Evolutionary conservation across 2,329 filamentous ascomycete species (phyloP), one percentile per base, ranked within the genome.

Genomic region (Fusarium agapanthi): DNA sequence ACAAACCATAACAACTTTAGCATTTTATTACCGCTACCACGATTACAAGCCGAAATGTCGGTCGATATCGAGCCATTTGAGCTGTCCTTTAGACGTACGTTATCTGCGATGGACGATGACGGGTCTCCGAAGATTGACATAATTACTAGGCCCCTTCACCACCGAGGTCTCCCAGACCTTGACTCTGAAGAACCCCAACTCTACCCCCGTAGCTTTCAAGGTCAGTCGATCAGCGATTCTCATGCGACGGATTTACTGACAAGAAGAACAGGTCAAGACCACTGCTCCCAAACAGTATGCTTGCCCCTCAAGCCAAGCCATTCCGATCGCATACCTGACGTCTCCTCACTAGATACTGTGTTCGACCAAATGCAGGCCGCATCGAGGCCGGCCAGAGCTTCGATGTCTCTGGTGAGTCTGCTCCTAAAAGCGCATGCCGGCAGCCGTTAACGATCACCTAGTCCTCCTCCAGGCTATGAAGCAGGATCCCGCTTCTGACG

Each of bases 391-490:
- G 95, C 76, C 90, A 93, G 82, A 89, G 93, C 82, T 95, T 99
- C 75, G 95, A 98, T 83, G 95, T 99, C 73, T 92, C 95, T 82
- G 95, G 95, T 97, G 87, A 77, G 88, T 69, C 44, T 64, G 56
- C 15, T 61, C 48, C 20, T 28, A 26, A 20, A 47, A 44, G 20
- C 37, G 16, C 22, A 50, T 24, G n/a, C 44, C 18, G 34, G n/a
- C 44, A 45, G 20, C 37, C 47, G 18, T 74, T 77, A 61, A 77
- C 38, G 41, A 58, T 48, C 35, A 20, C 26, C 28, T 50, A 97
- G 96, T 99, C 65, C 91, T 98, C 41, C 90, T 99, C 45, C 96
- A 99, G 85, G 95, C 95, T 30, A 98, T 99, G 96, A 98, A 97
- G 87, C 90, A 94, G 80, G 95, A 98, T 79, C 95, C 95, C 62